A percentile compares a stretch with the other conserved stretches of the same genome.
Evolutionary conservation across 371 early-diverging fungal genomes (phyloP).

Genomic region (Mortierella sp.): DNA sequence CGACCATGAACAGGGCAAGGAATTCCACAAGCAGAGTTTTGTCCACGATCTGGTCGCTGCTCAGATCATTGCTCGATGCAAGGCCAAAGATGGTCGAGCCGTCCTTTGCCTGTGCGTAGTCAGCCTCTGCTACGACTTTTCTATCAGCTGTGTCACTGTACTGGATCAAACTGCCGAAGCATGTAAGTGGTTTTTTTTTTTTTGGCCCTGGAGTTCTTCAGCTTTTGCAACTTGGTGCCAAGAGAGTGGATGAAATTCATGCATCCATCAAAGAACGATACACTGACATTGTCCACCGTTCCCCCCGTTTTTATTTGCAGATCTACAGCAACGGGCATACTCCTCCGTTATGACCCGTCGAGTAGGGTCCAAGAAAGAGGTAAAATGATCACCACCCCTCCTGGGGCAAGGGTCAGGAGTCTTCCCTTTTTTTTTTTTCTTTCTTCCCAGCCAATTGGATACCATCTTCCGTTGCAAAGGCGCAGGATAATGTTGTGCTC

Average conservation of each 20-base stretch:
- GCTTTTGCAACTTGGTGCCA: no score
- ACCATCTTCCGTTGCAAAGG: background rate
- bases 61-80: conserved; percentile 8
- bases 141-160: conserved; percentile 8
- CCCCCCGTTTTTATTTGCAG: background rate
- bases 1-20: conserved; percentile 41
- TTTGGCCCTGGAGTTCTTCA: no score
- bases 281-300: background rate
- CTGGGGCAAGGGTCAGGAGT: no score
- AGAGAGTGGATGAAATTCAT: no score
- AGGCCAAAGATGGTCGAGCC: conserved; percentile 12
- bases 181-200: no score
- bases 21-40: conserved; percentile 55
- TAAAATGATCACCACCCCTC: background rate
- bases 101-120: background rate
- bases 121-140: conserved; percentile 16
- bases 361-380: conserved; percentile 15
- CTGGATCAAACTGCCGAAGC: background rate
- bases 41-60: conserved; percentile 56
- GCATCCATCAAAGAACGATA: no score
- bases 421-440: no score
- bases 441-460: no score
- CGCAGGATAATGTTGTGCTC: no score
- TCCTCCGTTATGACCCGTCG: conserved; percentile 11
- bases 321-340: conserved; percentile 6